Base-by-base conservation (phyloP, 1,139 yeast genomes). In the Yamadazyma aaseri region DNA sequence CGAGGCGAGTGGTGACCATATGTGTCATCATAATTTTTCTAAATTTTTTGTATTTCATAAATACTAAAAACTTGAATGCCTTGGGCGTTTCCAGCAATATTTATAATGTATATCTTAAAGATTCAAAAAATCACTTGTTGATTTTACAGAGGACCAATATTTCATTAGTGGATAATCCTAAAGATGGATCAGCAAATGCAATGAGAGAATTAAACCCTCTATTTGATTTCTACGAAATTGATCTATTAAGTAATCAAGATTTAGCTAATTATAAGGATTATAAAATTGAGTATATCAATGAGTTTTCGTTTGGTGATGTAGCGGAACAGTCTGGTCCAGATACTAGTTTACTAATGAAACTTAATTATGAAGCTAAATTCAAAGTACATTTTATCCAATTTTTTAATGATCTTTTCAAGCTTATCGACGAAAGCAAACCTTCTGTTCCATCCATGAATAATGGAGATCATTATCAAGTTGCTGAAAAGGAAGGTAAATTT, bases 391-490 rank as follows among this genome's bases (percentile, higher is more conserved):
- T 61, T 32, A 37, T 39, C 30, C 28, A 37, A 5, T 56, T 55
- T 39, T 49, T 62, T 41, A 41, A 34, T 1, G 36, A 44, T 3
- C 40, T 59, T 17, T 40, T 56, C 17, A 34, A 32, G 4, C 13
- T 35, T 4, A 45, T 60, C 12, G 50, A 51, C 16, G 48, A 48
- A 7, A 38, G 51, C 29, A 48, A 48, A 27, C 69, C 70, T 3
- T 24, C 31, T 2, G 40, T 58, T n/a, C 42, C 33, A 1, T 27
- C 39, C 2, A 50, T 63, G 13, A 58, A 60, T 38, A 49, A 58
- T 37, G 51, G 53, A 29, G 56, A 44, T 6, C 68, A 63, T 41
- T 63, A 61, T 35, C 42, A 49, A 20, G 36, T 42, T 17, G 42
- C 56, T 10, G 45, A 38, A 20, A 45, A 47, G 26, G 51, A 48